These are phyloP conservation scores for Gynochthodes officinalis DNA, from an alignment of 257 asterid genomes.

Conservation along the genomic window DNA sequence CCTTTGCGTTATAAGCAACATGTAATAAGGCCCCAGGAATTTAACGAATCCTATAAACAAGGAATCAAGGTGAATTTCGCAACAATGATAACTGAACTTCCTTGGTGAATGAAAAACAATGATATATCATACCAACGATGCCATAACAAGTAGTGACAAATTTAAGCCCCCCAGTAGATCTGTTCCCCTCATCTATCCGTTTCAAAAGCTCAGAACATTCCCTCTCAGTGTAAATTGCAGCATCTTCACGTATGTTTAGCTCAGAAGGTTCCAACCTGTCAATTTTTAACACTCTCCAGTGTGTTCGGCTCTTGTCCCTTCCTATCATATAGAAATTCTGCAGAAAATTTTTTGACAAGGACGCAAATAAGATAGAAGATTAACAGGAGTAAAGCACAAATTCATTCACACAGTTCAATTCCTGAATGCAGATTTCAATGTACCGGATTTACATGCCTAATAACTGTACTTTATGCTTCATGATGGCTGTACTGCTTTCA, in stretches of 20 bases:
- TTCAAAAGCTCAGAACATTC: slow-evolving; percentile 91
- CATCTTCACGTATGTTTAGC: slow-evolving; percentile 79
- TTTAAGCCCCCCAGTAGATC: slow-evolving; percentile 78
- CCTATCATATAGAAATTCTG: slow-evolving; percentile 94
- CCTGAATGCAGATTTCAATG: not conserved
- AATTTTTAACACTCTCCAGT: slow-evolving; percentile 85
- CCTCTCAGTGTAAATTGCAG: slow-evolving; percentile 64
- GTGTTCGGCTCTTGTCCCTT: slow-evolving; percentile 85
- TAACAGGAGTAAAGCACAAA: not conserved
- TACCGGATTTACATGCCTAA: not conserved
- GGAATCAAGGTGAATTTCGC: slow-evolving; percentile 12
- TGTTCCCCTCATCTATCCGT: slow-evolving; percentile 92
- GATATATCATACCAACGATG: slow-evolving; percentile 69
- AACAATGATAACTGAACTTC: slow-evolving; percentile 11
- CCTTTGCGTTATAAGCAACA: slow-evolving; percentile 89
- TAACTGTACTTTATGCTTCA: not conserved
- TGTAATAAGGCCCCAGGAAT: slow-evolving; percentile 89
- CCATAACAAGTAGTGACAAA: slow-evolving; percentile 95
- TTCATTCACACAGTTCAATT: not conserved
- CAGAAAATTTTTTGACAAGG: slow-evolving; percentile 16
- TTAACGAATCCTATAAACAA: slow-evolving; percentile 71
- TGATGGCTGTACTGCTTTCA: not conserved
- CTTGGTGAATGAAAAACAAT: slow-evolving; percentile 8
- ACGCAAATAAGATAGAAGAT: not conserved
- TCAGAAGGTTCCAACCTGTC: slow-evolving; percentile 80